Base-by-base conservation (phyloP, 1,139 yeast genomes). In the Debaryomyces robertsiae region DNA sequence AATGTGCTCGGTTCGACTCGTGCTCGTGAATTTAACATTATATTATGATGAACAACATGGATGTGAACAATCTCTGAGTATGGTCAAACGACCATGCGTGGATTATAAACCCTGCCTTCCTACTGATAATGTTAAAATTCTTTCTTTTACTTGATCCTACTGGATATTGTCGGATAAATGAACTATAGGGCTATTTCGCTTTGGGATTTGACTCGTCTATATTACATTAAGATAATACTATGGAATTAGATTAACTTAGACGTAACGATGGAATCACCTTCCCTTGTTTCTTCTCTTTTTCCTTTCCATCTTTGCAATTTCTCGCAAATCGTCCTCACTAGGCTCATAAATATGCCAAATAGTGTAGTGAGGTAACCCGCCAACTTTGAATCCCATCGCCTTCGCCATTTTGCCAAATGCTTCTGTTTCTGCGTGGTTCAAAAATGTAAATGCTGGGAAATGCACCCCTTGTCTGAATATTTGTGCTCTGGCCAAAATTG, bases 371-470 rank as follows among this genome's bases (percentile, higher is more conserved):
- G 96, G 95, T 51, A 88, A 73, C 0, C 96, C 96, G 38, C 89
- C 88, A 24, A 89, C 95, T 44, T 69, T 69, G 59, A 79, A 85
- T 3, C 94, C 94, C 85, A 88, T 85, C 41, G 74, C 70, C 52
- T 77, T 84, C 28, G 91, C 84, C 89, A 89, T 77, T 57, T 87
- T 88, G 37, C 95, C 96, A 64, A 88, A 88, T 0, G 94, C 96
- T 60, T 89, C 94, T 2, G 96, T 89, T 59, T 88, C 96, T 0
- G 95, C 96, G 60, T 89, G 96, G 57, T 87, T 88, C 60, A 82
- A 79, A 59, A 87, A 88, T 2, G 96, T 83, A 57, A 86, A 88
- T 2, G 95, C 95, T 7, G 96, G 95, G 71, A 88, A 88, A 58
- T 84, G 86, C 19, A 84, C 85, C 32, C 96, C 96, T 45, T 78